Base-by-base conservation (phyloP, 2,329 filamentous ascomycete genomes). In the Penicillium thymicola region DNA sequence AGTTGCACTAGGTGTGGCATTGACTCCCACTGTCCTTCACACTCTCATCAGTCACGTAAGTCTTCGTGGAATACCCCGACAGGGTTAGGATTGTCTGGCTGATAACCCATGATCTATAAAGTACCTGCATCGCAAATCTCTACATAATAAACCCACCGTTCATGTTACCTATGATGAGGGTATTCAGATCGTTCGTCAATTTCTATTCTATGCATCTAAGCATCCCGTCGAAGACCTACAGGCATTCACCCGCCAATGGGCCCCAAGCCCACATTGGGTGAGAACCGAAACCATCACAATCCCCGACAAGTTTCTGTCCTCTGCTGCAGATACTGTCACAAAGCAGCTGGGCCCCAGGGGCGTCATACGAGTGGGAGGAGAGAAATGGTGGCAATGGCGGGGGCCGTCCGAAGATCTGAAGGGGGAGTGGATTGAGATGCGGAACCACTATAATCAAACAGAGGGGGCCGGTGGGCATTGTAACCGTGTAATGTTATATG, bases 371-470 rank as follows among this genome's bases (percentile, higher is more conserved):
- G 86, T 96, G 43, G 94, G 94, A 40, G 94, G 94, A 3, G 81
- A 83, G 67, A 83, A 86, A 59, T 92, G 94, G 94, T 92, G 93
- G 93, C 85, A 91, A 75, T 96, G 92, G 92, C 83, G 90, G 51
- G 75, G 73, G 9, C 83, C 85, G 52, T 83, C 84, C 5, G 81
- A 85, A 27, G 80, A 85, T 0, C 77, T 97, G 28, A 85, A 86
- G 67, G 92, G 89, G 0, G 93, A 99, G 71, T 97, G 92, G 93
- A 90, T 99, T 64, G 94, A 97, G 80, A 97, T 97, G 92, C 87
- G 85, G 63, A 82, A 85, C 50, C 89, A 97, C 72, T 88, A 90
- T 68, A 80, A 88, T 58, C 86, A 89, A 69, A 85, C 90, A 55
- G 87, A 86, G 71, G 84, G 83, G 67, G 76, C 77, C 16, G 83